Base-by-base conservation (phyloP, 2,329 filamentous ascomycete genomes). In the Aspergillus sclerotialis region DNA sequence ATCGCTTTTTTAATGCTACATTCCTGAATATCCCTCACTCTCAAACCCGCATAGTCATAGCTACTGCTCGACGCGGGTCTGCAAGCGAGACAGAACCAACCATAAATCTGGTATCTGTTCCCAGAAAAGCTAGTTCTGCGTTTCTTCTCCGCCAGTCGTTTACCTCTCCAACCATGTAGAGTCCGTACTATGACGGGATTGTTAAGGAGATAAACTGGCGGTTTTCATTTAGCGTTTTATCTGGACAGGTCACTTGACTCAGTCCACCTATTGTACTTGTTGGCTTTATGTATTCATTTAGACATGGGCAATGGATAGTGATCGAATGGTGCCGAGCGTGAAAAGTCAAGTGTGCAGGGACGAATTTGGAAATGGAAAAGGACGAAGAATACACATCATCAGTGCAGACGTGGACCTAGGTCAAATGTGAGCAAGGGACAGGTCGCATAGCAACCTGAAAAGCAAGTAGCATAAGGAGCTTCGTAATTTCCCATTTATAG, bases 161-260 rank as follows among this genome's bases (percentile, higher is more conserved):
- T 94, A 94, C 82, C 87, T 86, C 78, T 78, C 78, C 81, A 84
- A 86, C 82, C 56, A 70, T 64, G 52, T 53, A 66, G 50, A 45
- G 42, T 42, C 38, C 45, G 40, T 34, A 44, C 52, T 43, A 45
- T n/a, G 34, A 55, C 53, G 42, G 42, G 48, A 45, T 53, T 52
- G 68, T 81, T 78, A 80, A 80, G 85, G 84, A 83, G 86, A 94
- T 94, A 68, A 87, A 68, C 75, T 82, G 80, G 85, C 85, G 84
- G 23, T 35, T 24, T 37, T 7, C 23, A 15, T 12, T 19, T 32
- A 36, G n/a, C n/a, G n/a, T n/a, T n/a, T n/a, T n/a, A n/a, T n/a
- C n/a, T n/a, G n/a, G n/a, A n/a, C n/a, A n/a, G n/a, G n/a, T n/a
- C n/a, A n/a, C n/a, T n/a, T n/a, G n/a, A n/a, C n/a, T n/a, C n/a